Conservation (phyloP, 495 filamentous ascomycete genomes). For the Halenospora varia region DNA sequence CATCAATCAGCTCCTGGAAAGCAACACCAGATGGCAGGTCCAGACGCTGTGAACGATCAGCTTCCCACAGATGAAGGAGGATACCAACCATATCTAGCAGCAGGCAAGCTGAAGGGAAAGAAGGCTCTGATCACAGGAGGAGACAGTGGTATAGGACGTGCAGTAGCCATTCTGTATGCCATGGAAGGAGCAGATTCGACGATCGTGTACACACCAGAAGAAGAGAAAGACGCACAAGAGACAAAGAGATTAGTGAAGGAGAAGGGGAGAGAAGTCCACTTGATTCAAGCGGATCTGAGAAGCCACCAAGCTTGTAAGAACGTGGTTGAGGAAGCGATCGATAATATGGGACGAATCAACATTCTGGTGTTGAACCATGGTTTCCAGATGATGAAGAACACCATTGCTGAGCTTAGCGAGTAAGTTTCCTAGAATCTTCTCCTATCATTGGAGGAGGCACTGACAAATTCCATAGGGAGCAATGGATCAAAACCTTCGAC, state of each 20-base stretch:
- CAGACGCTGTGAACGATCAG: slow-evolving; percentile 57
- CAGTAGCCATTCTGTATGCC: slow-evolving; percentile 73
- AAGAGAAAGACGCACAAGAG: slow-evolving; percentile 73
- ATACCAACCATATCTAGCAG: slow-evolving; percentile 72
- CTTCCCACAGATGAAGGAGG: slow-evolving; percentile 67
- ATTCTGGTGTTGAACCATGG: slow-evolving; percentile 81
- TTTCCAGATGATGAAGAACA: slow-evolving; percentile 68
- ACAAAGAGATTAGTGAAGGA: slow-evolving; percentile 62
- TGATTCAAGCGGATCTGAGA: slow-evolving; percentile 58
- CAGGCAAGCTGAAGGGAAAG: slow-evolving; percentile 71
- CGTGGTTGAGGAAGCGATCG: slow-evolving; percentile 60
- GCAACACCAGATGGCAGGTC: slow-evolving; percentile 59
- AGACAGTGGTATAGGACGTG: slow-evolving; percentile 78
- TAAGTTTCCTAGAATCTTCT: slow-evolving; percentile 4
- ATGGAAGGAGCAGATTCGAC: slow-evolving; percentile 77
- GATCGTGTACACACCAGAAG: slow-evolving; percentile 71
- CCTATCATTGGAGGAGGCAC: slow-evolving; percentile 25
- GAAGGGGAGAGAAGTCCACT: slow-evolving; percentile 57
- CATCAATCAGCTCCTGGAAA: slow-evolving; percentile 63
- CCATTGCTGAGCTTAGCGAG: slow-evolving; percentile 71
- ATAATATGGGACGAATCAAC: slow-evolving; percentile 64
- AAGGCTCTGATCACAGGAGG: slow-evolving; percentile 80
- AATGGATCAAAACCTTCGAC: slow-evolving; percentile 74
- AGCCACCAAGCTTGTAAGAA: slow-evolving; percentile 63
- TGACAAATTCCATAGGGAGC: slow-evolving; percentile 40